phyloP scores from a whole-genome alignment of 2,329 filamentous ascomycete species.

The Microdochium bolleyi region DNA sequence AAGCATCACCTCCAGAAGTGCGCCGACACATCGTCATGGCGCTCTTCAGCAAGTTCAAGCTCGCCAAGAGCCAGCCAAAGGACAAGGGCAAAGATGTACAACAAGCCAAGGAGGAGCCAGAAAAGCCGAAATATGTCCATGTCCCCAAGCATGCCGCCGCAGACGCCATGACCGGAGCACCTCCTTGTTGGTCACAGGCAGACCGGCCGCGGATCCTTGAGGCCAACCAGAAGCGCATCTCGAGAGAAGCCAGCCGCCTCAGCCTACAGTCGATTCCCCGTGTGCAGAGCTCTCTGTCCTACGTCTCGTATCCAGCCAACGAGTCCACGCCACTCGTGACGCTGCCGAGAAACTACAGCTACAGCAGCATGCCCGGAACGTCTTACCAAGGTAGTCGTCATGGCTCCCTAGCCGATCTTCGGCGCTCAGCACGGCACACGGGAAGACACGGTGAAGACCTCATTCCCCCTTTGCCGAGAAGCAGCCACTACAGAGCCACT shows the following conservation, averaged over 20 bases:
- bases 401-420: conserved; percentile 10
- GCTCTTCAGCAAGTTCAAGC: conserved; percentile 45
- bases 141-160: conserved; percentile 53
- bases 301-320: conserved; percentile 35
- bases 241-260: conserved; percentile 31
- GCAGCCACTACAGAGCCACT: not conserved
- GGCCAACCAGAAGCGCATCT: conserved; percentile 40
- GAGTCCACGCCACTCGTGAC: conserved; percentile 29
- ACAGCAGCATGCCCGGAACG: conserved; percentile 25
- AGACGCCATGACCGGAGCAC: conserved; percentile 48
- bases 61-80: conserved; percentile 46
- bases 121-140: conserved; percentile 46
- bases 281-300: conserved; percentile 37
- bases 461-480: not conserved
- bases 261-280: conserved; percentile 26
- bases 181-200: conserved; percentile 38
- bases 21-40: conserved; percentile 33
- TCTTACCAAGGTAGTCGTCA: conserved; percentile 11
- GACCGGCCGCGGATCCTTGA: conserved; percentile 40
- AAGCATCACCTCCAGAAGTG: not conserved
- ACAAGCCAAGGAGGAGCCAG: conserved; percentile 30
- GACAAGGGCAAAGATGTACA: conserved; percentile 30
- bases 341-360: conserved; percentile 34
- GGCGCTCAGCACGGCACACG: conserved; percentile 6
- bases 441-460: conserved; percentile 16